Base-by-base conservation (phyloP, 495 filamentous ascomycete species). In the Hyaloscypha finlandica region DNA sequence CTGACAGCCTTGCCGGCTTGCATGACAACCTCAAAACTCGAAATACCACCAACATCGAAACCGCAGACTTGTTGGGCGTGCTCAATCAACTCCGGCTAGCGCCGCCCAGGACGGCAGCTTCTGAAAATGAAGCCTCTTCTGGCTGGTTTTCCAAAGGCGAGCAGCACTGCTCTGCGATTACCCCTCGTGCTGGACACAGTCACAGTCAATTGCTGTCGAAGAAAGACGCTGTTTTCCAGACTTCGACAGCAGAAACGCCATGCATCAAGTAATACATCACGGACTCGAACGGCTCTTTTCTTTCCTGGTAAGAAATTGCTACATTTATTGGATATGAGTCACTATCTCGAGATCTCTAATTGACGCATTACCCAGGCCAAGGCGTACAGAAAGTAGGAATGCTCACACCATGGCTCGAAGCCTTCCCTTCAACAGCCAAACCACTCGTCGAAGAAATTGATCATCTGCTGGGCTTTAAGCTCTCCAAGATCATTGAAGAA, bases 351-450 rank as follows among this genome's bases (percentile, higher is more conserved):
- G 42, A 48, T 4, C 8, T 9, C 35, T 30, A 48, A 20, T 55
- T 69, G 31, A 68, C 58, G 22, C 61, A n/a, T 39, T n/a, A 14
- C 35, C 22, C 76, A 97, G 93, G 94, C 68, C 94, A 97, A 80
- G 94, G 95, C 69, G 94, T 97, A 14, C 95, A 99, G 76, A 88
- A 91, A 72, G 90, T 97, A 4, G 94, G 93, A 74, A 99, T 99
- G 95, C 82, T 90, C 37, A 83, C 83, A 32, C 85, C 91, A 37
- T 97, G 96, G 92, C 81, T 93, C 65, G 85, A 90, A 68, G 86
- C 86, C 59, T 99, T 97, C 75, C 94, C 95, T 16, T 72, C 75
- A 55, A 96, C 91, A 35, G 88, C 90, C 22, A 77, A 76, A 6
- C 85, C 84, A 5, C 83, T 97, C 35, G 77, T 97, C 62, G 86